Percentiles rank a stretch among this genome's conserved stretches.
Evolutionary conservation across 2,329 filamentous ascomycete species (phyloP).

Genomic region (Calonectria crousiana): DNA sequence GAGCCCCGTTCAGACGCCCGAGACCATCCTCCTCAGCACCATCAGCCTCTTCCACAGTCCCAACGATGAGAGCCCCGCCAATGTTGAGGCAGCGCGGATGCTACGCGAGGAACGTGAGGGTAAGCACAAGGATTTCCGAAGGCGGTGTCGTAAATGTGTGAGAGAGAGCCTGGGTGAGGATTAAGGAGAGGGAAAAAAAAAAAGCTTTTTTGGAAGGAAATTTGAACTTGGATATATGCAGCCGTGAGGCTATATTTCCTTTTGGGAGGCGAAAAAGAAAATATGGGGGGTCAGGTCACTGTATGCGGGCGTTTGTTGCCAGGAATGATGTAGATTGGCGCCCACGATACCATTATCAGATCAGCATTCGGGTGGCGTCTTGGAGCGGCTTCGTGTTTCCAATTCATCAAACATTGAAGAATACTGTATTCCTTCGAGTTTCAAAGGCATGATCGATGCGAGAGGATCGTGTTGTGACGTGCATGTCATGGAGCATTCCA

Average conservation of each 20-base stretch:
- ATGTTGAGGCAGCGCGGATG: slow-evolving; percentile 91
- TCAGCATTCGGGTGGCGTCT: slow-evolving; percentile 37
- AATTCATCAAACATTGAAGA: slow-evolving; percentile 21
- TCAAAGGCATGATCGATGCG: background rate
- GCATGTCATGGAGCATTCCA: background rate
- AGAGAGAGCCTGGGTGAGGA: slow-evolving; percentile 85
- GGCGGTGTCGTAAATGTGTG: slow-evolving; percentile 81
- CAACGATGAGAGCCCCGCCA: slow-evolving; percentile 95
- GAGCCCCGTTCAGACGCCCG: slow-evolving; percentile 94
- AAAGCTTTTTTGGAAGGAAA: background rate
- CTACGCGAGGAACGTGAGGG: slow-evolving; percentile 82
- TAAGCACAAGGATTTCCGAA: slow-evolving; percentile 78
- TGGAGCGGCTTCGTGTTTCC: slow-evolving; percentile 34
- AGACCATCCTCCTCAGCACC: slow-evolving; percentile 92
- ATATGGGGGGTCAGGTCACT: slow-evolving; percentile 6
- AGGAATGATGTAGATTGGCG: slow-evolving; percentile 21
- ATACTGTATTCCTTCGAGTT: slow-evolving; percentile 12
- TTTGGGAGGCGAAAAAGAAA: background rate
- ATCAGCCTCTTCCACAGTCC: slow-evolving; percentile 93
- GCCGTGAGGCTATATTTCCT: background rate
- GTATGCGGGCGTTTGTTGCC: slow-evolving; percentile 27
- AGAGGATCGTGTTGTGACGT: background rate
- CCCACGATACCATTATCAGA: slow-evolving; percentile 20
- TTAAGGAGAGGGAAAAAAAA: slow-evolving; percentile 41
- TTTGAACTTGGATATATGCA: slow-evolving; percentile 11